Base-by-base conservation (phyloP, 106 monocot genomes). In the Dactylorhiza incarnata region DNA sequence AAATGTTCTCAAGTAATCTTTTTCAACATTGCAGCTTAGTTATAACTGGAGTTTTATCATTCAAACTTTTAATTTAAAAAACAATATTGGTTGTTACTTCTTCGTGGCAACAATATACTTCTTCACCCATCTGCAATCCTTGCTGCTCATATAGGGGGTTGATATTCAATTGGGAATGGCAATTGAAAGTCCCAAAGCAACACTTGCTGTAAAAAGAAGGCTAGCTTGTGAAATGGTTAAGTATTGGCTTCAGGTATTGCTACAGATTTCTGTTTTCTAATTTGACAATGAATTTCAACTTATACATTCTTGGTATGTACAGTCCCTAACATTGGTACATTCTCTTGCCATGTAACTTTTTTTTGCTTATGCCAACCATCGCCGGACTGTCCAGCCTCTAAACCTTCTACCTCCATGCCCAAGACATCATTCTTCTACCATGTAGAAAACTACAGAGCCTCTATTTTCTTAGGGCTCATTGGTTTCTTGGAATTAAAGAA, bases 181-280 rank as follows among this genome's bases (percentile, higher is more conserved):
- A 76, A 91, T 95, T 72, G 91, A 95, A 69, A 89, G 89, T 79
- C 89, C 89, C 26, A 91, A 89, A 72, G 94, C 94, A 47, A 95
- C 94, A 51, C 78, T 95, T 50, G 91, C 91, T 4, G 94, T 95
- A 49, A 95, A 95, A 80, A 80, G 94, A 24, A 83, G 94, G 58
- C 53, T 95, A 61, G 91, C 94, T 37, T 95, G 94, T 81, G 94
- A 95, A 49, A 95, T 95, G 94, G 87, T 87, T 14, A 91, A 95
- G 59, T 91, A 83, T 77, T 95, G 89, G 91, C 82, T 87, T 50
- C 91, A 95, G 89, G 90, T 97, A 86, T 13, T 63, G 69, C 45
- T 70, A 70, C 16, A 46, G 46, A 66, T 66, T 70, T 46, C 5
- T 66, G 1, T 37, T 26, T 37, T 24, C 66, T 37, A 20, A 22